Evolutionary conservation across 169 alveolate genomes (phyloP).

Genomic region (Neospora caninum): DNA sequence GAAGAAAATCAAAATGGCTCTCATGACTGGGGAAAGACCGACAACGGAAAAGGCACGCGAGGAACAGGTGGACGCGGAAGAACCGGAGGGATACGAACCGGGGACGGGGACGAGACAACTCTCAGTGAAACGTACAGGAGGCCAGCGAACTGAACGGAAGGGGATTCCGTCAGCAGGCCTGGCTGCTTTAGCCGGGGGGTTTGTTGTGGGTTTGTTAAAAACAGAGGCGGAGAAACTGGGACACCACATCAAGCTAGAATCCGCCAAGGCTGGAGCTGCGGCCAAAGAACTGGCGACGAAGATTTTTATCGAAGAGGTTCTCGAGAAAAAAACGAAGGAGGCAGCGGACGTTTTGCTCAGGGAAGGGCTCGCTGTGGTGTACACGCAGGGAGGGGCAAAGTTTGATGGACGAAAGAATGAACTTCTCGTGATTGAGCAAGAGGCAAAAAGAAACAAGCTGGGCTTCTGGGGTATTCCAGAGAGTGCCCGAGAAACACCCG

Average conservation of each 20-base stretch:
- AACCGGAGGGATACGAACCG: not conserved
- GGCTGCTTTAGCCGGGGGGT: not conserved
- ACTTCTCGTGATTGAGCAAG: not conserved
- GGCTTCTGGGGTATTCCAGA: slow-evolving; percentile 13
- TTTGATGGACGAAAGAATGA: not conserved
- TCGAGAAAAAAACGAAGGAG: not conserved
- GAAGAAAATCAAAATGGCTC: not conserved
- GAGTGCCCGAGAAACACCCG: not conserved
- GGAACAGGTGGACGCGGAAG: not conserved
- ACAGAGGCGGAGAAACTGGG: not conserved
- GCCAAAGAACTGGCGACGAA: not conserved
- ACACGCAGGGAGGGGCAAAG: slow-evolving; percentile 7
- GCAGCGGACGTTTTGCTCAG: not conserved
- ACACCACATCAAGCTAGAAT: not conserved
- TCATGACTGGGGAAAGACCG: not conserved
- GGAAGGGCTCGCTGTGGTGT: not conserved
- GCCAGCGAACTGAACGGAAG: not conserved
- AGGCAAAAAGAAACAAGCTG: not conserved
- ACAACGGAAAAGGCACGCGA: not conserved
- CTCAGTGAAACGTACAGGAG: not conserved
- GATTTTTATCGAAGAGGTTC: not conserved
- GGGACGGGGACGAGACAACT: not conserved
- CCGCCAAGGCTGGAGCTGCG: not conserved
- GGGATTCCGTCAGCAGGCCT: not conserved
- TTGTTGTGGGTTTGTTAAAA: not conserved